phyloP scores from a whole-genome alignment of 768 basidiomycete species.

The Psilocybe tampanensis region DNA sequence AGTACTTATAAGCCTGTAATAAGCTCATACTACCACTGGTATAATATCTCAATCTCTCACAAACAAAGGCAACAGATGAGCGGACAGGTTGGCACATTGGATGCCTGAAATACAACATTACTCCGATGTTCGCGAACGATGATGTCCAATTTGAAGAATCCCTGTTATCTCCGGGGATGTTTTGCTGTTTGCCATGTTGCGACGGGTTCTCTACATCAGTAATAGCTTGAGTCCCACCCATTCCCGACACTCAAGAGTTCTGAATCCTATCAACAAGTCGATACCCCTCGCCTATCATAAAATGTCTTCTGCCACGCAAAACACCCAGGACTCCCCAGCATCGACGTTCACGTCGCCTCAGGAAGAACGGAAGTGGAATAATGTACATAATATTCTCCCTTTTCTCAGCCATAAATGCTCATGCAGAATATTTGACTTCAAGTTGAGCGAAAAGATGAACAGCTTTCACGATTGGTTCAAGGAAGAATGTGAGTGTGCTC shows the following conservation, averaged over 20 bases:
- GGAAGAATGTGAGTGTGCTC: conserved; percentile 49
- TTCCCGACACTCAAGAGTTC: neutral
- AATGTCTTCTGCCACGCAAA: neutral
- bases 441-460: conserved; percentile 37
- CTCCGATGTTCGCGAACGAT: too few relatives aligned
- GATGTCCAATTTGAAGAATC: too few relatives aligned
- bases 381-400: conserved; percentile 10
- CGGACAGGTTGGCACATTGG: too few relatives aligned
- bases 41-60: too few relatives aligned
- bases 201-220: neutral
- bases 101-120: too few relatives aligned
- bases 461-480: conserved; percentile 48
- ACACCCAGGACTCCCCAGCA: neutral
- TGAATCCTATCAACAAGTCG: neutral
- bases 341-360: conserved; percentile 4
- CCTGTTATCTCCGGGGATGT: neutral
- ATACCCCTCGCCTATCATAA: neutral
- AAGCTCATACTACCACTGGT: too few relatives aligned
- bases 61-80: too few relatives aligned
- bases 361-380: conserved; percentile 29
- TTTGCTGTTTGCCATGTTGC: neutral
- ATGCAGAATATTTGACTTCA: neutral
- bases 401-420: neutral
- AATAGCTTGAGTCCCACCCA: neutral
- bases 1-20: too few relatives aligned